Base-by-base conservation (phyloP, 2,329 filamentous ascomycete genomes). In the Pseudogymnoascus sp. region DNA sequence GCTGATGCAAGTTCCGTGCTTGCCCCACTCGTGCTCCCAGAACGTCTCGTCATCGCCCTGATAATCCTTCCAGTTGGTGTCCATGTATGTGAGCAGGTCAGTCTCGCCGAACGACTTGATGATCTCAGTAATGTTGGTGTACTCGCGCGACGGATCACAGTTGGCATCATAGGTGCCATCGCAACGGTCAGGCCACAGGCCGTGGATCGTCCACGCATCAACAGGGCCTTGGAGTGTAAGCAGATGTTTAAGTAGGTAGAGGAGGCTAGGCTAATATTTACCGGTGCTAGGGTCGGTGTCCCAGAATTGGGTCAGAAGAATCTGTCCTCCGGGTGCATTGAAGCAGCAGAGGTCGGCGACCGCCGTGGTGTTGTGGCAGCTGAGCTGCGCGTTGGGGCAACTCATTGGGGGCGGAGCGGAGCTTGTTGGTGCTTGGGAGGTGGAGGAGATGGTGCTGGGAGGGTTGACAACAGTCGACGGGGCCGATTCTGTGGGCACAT, bases 301-400 rank as follows among this genome's bases (percentile, higher is more conserved):
- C 88, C 88, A 91, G 74, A 91, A 91, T 67, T 91, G 88, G 2
- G 89, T 91, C 72, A 84, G 82, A 4, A 91, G 78, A 47, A 91
- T 74, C 64, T 89, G 82, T 6, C 89, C 89, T 3, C 87, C 84
- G 0, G 88, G 88, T 20, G 82, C 78, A 68, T 88, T 88, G 76
- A 90, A 88, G 74, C 89, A 91, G 76, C 89, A 91, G 6, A 85
- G 81, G 68, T 91, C 78, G 58, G 78, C 71, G n/a, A 82, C 79
- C 6, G 74, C 73, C 2, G 83, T 83, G 5, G 79, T 81, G 68
- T 86, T 86, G 62, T 85, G 81, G 69, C 87, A 90, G 67, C 84
- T 87, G 59, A 87, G 28, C 2, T 69, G 70, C 28, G 68, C 64
- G 60, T 64, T 70, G 11, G 66, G 62, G 60, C 70, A 71, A 32